phyloP scores from a whole-genome alignment of 768 basidiomycete species.

The Filobasidium floriforme region DNA sequence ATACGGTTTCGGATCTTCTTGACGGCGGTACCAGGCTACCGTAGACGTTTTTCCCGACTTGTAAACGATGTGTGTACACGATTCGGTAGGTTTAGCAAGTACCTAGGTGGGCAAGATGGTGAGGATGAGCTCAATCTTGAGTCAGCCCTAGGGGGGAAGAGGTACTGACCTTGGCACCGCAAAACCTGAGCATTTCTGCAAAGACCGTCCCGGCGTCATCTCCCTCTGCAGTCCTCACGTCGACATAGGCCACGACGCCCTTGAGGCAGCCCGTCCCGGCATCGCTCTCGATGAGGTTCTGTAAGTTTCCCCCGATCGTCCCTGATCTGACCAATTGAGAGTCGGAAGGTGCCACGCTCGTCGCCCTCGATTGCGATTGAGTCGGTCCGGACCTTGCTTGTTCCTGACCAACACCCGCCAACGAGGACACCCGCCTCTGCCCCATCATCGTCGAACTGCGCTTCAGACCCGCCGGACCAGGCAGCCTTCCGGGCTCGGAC shows the following conservation, averaged over 20 bases:
- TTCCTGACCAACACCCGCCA: constrained; percentile 7
- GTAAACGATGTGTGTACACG: constrained; percentile 44
- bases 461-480: neutral
- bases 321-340: neutral
- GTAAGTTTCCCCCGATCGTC: neutral
- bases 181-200: constrained; percentile 38
- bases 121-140: neutral
- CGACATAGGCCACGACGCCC: constrained; percentile 45
- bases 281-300: constrained; percentile 1
- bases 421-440: neutral
- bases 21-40: constrained; percentile 40
- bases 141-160: neutral
- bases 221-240: constrained; percentile 44
- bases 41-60: constrained; percentile 43
- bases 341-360: neutral
- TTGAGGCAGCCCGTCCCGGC: constrained; percentile 27
- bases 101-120: constrained; percentile 30
- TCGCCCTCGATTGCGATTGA: constrained; percentile 1
- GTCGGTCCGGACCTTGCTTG: neutral
- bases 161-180: constrained; percentile 43
- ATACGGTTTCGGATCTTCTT: constrained; percentile 29
- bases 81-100: constrained; percentile 36
- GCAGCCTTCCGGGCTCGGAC: neutral
- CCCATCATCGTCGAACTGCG: constrained; percentile 5
- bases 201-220: constrained; percentile 38